phyloP scores from a whole-genome alignment of 2,329 filamentous ascomycete genomes.

The Xylariaceae sp. region DNA sequence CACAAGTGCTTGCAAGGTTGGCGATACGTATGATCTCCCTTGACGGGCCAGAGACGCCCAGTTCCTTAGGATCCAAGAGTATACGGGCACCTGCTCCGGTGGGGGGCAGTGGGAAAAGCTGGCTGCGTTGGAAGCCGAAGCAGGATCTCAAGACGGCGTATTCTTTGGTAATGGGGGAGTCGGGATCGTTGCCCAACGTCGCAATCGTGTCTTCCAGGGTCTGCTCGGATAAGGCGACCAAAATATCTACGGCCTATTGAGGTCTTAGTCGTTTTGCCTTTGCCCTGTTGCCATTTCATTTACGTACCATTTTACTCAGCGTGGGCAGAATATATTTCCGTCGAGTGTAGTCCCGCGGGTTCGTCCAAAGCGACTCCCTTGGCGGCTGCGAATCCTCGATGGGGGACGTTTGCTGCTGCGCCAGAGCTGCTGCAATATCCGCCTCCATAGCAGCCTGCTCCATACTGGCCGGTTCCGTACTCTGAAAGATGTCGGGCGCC shows the following conservation, averaged over 20 bases:
- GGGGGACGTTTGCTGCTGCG: conserved; percentile 9
- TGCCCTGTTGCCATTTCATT: neutral
- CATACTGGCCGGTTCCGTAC: conserved; percentile 9
- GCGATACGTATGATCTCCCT: conserved; percentile 23
- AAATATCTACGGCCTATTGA: conserved; percentile 24
- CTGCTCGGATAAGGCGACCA: conserved; percentile 26
- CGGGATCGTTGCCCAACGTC: conserved; percentile 19
- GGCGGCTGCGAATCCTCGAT: conserved; percentile 14
- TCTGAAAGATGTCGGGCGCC: conserved; percentile 9
- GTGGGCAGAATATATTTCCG: conserved; percentile 26
- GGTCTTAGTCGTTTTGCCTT: conserved; percentile 11
- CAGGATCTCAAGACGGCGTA: conserved; percentile 19
- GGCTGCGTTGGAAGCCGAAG: conserved; percentile 22
- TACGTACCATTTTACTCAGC: conserved; percentile 23
- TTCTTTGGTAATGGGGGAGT: conserved; percentile 23
- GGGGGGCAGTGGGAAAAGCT: conserved; percentile 10
- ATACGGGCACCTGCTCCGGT: conserved; percentile 10
- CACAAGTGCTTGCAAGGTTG: conserved; percentile 25
- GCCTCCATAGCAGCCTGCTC: conserved; percentile 13
- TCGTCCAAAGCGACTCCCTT: conserved; percentile 24
- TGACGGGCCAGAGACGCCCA: conserved; percentile 20
- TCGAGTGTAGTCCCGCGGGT: conserved; percentile 24
- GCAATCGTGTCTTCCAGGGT: conserved; percentile 27
- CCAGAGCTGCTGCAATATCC: conserved; percentile 9
- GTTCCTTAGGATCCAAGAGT: conserved; percentile 18